Percentiles rank a stretch among this genome's conserved stretches.
These are phyloP conservation scores for Lanmaoa rubissima DNA, from an alignment of 768 basidiomycete species.

Conservation along the genomic window DNA sequence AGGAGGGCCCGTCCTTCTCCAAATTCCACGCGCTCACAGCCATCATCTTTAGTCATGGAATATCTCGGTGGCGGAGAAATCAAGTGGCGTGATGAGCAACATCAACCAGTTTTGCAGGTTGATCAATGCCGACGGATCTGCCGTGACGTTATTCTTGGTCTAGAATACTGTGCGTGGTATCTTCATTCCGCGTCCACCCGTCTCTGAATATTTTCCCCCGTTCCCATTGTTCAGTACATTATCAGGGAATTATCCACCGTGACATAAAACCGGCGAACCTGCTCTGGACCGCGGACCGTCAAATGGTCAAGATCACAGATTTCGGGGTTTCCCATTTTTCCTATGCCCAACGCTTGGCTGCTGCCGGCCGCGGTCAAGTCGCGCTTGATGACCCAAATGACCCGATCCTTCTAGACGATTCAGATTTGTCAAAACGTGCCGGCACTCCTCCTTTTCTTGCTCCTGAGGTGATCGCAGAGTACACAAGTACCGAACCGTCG, in stretches of 20 bases:
- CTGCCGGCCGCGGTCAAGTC: conserved; percentile 44
- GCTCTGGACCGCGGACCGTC: conserved; percentile 82
- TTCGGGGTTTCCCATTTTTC: conserved; percentile 98
- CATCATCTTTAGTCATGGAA: conserved; percentile 73
- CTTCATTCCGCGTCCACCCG: conserved; percentile 2
- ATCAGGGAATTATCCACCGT: conserved; percentile 97
- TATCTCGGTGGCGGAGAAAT: conserved; percentile 95
- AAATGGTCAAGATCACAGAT: conserved; percentile 94
- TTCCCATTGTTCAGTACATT: conserved; percentile 65
- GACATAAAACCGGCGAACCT: conserved; percentile 99
- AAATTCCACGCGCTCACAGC: conserved; percentile 20
- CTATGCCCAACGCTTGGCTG: conserved; percentile 77
- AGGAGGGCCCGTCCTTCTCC: conserved; percentile 17
- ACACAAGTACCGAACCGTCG: conserved; percentile 36
- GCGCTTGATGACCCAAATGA: conserved; percentile 49
- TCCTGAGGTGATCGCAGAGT: conserved; percentile 87
- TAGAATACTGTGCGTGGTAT: conserved; percentile 83
- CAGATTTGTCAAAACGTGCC: conserved; percentile 84
- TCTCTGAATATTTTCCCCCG: not conserved
- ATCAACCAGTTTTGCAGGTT: conserved; percentile 75
- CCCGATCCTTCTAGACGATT: conserved; percentile 75
- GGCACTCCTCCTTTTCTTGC: conserved; percentile 97
- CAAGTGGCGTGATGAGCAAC: conserved; percentile 70
- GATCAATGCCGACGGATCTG: conserved; percentile 84
- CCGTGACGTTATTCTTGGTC: conserved; percentile 89